Evolutionary conservation across 345 rosid species (phyloP), one percentile per base, ranked within the genome.

Genomic region (Dimocarpus longan): DNA sequence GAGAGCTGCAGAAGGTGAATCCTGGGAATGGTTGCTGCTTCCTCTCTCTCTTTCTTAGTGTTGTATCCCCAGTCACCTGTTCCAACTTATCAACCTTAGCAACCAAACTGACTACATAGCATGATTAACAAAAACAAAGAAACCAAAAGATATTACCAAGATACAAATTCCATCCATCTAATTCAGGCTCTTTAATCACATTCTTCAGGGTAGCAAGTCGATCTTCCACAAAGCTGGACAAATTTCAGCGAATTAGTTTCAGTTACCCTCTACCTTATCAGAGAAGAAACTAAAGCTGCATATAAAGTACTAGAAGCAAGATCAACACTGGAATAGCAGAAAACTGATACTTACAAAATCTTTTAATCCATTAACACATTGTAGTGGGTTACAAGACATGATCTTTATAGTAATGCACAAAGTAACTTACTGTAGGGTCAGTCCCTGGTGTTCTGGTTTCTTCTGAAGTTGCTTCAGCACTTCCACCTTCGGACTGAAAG

Each of bases 141-240:
- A 76, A 24, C 22, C 16, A 78, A 79, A 18, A 57, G 44, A 50
- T 5, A 12, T 67, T 90, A 90, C 99, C 93, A 15, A 95, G 78
- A 80, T 93, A 95, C 78, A 95, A 80, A 83, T 90, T 92, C 96
- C 98, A 93, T 66, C 90, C 93, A 79, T 93, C 91, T 82, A 93
- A 78, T 80, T 89, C 90, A 73, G 96, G 93, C 77, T 92, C 96
- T 82, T 89, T 91, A 74, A 92, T 95, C 78, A 92, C 94, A 84
- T 93, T 95, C 92, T 90, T 95, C 67, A 93, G 86, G 5, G 98
- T 95, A 48, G 95, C 95, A 64, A 92, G 95, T 70, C 96, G 89
- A 78, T 95, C 99, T 89, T 95, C 99, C 80, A 95, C 96, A 66
- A 93, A 93, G 86, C 97, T 93, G 86, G 75, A 62, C 68, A 76